phyloP scores from a whole-genome alignment of 257 asterid species.

The Solanum megistacrolobum region DNA sequence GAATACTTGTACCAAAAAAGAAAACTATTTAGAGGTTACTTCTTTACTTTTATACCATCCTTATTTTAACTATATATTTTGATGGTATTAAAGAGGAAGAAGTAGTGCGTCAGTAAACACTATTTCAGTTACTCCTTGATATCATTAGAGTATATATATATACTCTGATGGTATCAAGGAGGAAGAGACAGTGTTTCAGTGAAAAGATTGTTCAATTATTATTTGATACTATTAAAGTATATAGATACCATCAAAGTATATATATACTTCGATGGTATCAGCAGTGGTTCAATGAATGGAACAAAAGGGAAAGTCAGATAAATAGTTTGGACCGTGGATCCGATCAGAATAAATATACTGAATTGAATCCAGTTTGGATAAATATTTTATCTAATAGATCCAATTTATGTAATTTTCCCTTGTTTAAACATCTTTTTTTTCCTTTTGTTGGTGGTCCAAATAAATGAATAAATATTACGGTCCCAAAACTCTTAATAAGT shows the following conservation, averaged over 20 bases:
- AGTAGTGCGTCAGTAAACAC: neutral
- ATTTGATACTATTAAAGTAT: too few relatives aligned
- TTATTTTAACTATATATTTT: neutral
- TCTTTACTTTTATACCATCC: neutral
- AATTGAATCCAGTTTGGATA: neutral
- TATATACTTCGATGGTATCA: neutral
- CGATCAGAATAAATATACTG: too few relatives aligned
- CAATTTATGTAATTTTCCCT: neutral
- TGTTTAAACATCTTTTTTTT: neutral
- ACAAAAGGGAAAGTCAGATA: too few relatives aligned
- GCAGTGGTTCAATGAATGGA: too few relatives aligned
- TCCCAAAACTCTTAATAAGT: slow-evolving; percentile 12
- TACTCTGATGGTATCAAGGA: neutral
- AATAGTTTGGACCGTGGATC: neutral
- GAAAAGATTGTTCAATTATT: too few relatives aligned
- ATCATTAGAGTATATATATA: neutral
- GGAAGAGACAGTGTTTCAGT: neutral
- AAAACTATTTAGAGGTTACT: too few relatives aligned
- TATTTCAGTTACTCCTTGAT: neutral
- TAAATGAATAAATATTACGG: slow-evolving; percentile 7
- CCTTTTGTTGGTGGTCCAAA: slow-evolving; percentile 22
- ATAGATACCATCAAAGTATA: neutral
- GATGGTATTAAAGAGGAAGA: neutral
- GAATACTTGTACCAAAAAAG: neutral
- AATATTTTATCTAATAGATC: neutral